Base-by-base conservation (phyloP, 805 yeast species). In the Cyberlindnera mrakii region DNA sequence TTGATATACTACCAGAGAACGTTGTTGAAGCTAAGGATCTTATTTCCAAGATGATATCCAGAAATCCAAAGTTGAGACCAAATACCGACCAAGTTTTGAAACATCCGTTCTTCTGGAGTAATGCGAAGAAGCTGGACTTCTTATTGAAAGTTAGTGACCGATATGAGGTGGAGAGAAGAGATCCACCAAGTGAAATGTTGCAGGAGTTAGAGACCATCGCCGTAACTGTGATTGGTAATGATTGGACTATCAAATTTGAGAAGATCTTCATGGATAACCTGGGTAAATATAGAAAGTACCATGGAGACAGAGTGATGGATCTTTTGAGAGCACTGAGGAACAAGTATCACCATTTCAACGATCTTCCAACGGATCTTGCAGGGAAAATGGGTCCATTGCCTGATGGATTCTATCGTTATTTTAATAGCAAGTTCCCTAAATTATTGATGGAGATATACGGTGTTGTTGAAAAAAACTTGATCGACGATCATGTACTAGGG, bases 341-440 rank as follows among this genome's bases (percentile, higher is more conserved):
- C 66, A 93, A 93, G 62, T 83, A 87, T 57, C 98, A 93, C 62
- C 99, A 93, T 62, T 91, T 75, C 62, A 88, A 88, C 64, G 99
- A 93, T 60, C 66, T 90, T 58, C 96, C 96, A 1, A 71, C 65
- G 9, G 75, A 68, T 13, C 70, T 93, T 45, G 79, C 77, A 41
- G 59, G 58, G 14, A 71, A 76, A 39, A 83, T 93, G 77, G 82
- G 87, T 16, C 83, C 91, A 0, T 64, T 88, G 23, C 96, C 97
- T 0, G 78, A 78, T 39, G 96, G 95, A 0, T 93, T 86, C 59
- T 85, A 87, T 62, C 63, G 68, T 35, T 93, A 85, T 60, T 93
- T 88, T 63, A 77, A 78, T 36, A 56, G 61, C 25, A 75, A 79
- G 57, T 93, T 91, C 58, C 99, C 99, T 1, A 70, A 73, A 42